These are phyloP conservation scores for Phytopythium oedochilum DNA, from an alignment of 352 stramenopile species.

Conservation along the genomic window DNA sequence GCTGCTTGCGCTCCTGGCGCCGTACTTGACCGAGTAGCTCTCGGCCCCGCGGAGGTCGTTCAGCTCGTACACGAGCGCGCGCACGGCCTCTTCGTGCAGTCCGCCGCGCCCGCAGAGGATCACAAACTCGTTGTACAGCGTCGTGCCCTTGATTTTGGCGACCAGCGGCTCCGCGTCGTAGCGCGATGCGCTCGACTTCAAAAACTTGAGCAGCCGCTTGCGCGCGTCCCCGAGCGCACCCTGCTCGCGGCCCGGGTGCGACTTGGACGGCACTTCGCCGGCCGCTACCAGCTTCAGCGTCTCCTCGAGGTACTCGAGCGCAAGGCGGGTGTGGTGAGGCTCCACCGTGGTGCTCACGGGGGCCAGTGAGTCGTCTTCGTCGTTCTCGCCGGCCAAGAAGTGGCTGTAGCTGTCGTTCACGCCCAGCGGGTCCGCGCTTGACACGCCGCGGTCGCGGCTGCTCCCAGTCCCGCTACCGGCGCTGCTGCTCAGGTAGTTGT, in stretches of 20 bases:
- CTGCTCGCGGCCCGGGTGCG: conserved; percentile 70
- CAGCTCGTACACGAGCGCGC: conserved; percentile 67
- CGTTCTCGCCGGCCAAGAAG: conserved; percentile 64
- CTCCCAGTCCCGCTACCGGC: background rate
- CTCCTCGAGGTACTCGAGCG: conserved; percentile 85
- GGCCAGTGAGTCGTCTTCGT: conserved; percentile 44
- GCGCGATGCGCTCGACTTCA: conserved; percentile 69
- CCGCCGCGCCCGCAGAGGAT: conserved; percentile 79
- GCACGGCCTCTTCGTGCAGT: conserved; percentile 75
- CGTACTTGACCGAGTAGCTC: conserved; percentile 83
- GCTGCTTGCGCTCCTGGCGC: conserved; percentile 31
- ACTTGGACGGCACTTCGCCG: conserved; percentile 78
- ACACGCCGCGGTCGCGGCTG: conserved; percentile 2
- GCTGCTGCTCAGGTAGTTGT: conserved; percentile 15
- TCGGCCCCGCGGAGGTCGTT: conserved; percentile 80
- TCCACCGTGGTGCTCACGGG: conserved; percentile 37
- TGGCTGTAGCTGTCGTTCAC: conserved; percentile 84
- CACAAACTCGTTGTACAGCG: conserved; percentile 82
- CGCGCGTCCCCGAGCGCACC: conserved; percentile 66
- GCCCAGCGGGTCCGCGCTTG: conserved; percentile 21
- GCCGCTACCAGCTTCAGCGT: conserved; percentile 65
- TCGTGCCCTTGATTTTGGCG: conserved; percentile 69
- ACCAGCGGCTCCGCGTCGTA: conserved; percentile 74
- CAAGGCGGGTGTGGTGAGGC: conserved; percentile 76
- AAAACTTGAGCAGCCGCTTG: conserved; percentile 75